phyloP scores from a whole-genome alignment of 352 stramenopile genomes.

The Globisporangium nodosum region DNA sequence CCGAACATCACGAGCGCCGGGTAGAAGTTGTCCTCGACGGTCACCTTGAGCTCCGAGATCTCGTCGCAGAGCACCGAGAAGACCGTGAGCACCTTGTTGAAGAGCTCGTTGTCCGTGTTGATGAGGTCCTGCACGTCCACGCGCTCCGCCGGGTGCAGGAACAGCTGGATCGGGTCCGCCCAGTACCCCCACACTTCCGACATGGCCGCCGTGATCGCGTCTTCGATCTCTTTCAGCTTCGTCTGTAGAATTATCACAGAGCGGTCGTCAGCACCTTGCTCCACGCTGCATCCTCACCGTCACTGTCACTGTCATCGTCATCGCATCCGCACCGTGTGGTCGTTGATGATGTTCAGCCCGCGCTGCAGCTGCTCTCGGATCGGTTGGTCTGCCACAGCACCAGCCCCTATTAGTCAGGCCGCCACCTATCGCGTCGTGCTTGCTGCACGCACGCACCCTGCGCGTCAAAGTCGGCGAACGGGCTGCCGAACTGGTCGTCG shows the following conservation, averaged over 20 bases:
- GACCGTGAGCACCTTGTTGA: slow-evolving; percentile 87
- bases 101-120: slow-evolving; percentile 86
- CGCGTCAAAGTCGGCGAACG: slow-evolving; percentile 74
- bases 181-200: slow-evolving; percentile 89
- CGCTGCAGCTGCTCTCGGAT: slow-evolving; percentile 79
- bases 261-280: not conserved
- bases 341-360: slow-evolving; percentile 81
- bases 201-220: slow-evolving; percentile 81
- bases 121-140: slow-evolving; percentile 87
- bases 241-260: slow-evolving; percentile 24
- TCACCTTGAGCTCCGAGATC: slow-evolving; percentile 87
- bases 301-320: not conserved
- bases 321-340: slow-evolving; percentile 58
- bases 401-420: too few species aligned
- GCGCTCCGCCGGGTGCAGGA: slow-evolving; percentile 75
- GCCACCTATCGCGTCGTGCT: not conserved
- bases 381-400: slow-evolving; percentile 46
- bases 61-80: slow-evolving; percentile 89
- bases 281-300: not conserved
- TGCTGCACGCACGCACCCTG: slow-evolving; percentile 33
- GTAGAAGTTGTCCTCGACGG: slow-evolving; percentile 88
- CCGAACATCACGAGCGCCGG: slow-evolving; percentile 88
- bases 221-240: slow-evolving; percentile 85
- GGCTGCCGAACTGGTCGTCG: slow-evolving; percentile 73
- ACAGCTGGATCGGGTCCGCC: slow-evolving; percentile 81